These are phyloP conservation scores for Noccaea bulbosa DNA, from an alignment of 345 rosid genomes.

Conservation along the genomic window DNA sequence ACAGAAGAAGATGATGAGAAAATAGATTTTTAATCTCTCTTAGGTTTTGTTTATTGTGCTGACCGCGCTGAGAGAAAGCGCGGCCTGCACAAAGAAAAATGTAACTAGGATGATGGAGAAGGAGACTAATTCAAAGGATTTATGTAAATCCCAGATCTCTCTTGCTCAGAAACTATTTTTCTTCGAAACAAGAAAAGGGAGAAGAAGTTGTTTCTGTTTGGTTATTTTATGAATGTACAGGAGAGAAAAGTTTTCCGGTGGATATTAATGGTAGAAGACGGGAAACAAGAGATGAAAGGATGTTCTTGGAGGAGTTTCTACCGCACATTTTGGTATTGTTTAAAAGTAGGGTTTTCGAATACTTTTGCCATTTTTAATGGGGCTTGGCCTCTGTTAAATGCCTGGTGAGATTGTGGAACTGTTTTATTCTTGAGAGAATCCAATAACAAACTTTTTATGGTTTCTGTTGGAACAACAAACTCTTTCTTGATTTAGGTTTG, in stretches of 20 bases:
- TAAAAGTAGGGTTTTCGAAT: constrained; percentile 21
- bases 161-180: constrained; percentile 7
- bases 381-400: constrained; percentile 15
- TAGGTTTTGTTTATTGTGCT: constrained; percentile 14
- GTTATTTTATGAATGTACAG: constrained; percentile 12
- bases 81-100: background rate
- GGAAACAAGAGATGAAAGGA: background rate
- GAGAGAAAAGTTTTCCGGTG: constrained; percentile 29
- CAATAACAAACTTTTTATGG: constrained; percentile 9
- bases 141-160: constrained; percentile 2
- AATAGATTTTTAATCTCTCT: background rate
- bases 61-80: constrained; percentile 1
- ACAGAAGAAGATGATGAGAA: background rate
- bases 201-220: constrained; percentile 34
- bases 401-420: constrained; percentile 17
- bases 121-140: constrained; percentile 6
- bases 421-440: background rate
- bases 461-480: constrained; percentile 34
- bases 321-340: constrained; percentile 21
- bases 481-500: constrained; percentile 32
- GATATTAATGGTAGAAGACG: constrained; percentile 17
- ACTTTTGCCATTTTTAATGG: constrained; percentile 19
- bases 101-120: background rate
- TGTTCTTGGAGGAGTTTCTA: constrained; percentile 22
- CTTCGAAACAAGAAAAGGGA: constrained; percentile 2